Percentiles rank a stretch among this genome's conserved stretches.
Conservation (phyloP, 164 flowering plant species). For the Nymphaea colorata region DNA sequence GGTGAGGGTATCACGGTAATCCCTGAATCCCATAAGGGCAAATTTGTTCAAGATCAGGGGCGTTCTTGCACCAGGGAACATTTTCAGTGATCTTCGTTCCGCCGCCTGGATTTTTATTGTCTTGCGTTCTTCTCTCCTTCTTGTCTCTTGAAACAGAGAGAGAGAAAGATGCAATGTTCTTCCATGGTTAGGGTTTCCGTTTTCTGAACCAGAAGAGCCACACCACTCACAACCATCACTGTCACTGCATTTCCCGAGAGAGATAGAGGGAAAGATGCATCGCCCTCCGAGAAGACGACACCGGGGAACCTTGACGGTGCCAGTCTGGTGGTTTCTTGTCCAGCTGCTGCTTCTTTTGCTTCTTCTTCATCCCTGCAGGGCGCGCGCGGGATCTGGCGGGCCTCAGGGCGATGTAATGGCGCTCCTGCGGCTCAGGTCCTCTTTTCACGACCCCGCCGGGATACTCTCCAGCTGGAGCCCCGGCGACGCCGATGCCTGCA, state of each 20-base stretch:
- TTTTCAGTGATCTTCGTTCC: not conserved
- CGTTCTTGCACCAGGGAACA: not conserved
- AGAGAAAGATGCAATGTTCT: not conserved
- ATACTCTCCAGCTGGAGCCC: constrained; percentile 42
- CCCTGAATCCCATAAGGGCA: not conserved
- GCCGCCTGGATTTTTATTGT: not conserved
- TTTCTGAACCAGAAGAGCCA: not conserved
- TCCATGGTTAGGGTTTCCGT: not conserved
- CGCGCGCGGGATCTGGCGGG: not conserved
- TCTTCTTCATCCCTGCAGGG: constrained; percentile 4
- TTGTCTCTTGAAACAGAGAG: not conserved
- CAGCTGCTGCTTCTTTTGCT: constrained; percentile 14
- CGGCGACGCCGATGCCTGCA: constrained; percentile 26
- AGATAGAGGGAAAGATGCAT: not conserved
- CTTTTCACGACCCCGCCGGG: constrained; percentile 45
- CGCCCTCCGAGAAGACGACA: not conserved
- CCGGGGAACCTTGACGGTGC: not conserved
- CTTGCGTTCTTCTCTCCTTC: too few relatives aligned
- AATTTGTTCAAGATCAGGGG: not conserved
- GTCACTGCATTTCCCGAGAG: not conserved
- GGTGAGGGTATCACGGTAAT: not conserved
- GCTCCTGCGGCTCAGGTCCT: constrained; percentile 40
- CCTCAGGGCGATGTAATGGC: constrained; percentile 20
- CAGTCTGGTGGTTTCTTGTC: constrained; percentile 2
- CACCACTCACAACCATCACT: not conserved